Base-by-base conservation (phyloP, 257 asterid genomes). In the Plectranthus barbatus region DNA sequence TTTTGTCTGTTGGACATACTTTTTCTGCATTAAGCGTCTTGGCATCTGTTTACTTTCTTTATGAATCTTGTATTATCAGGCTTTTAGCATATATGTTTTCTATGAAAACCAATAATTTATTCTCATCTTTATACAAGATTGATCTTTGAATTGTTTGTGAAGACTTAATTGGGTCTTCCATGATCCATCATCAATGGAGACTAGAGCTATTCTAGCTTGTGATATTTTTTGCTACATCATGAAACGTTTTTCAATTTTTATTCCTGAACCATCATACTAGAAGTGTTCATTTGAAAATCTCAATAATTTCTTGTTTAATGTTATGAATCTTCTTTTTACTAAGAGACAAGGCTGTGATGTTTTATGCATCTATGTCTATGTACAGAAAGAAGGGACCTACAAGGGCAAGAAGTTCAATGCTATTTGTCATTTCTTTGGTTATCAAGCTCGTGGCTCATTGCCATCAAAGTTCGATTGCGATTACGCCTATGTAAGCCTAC, bases 391-490 rank as follows among this genome's bases (percentile, higher is more conserved):
- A 71, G 96, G 97, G 77, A 76, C 81, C 72, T 76, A 76, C 74
- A 76, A 72, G 75, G 77, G 68, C 59, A 87, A 87, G 78, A 91
- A 91, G 78, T 84, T 91, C 73, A 91, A 87, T 64, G 96, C 85
- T 29, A 87, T 91, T 10, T 91, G 97, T 75, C 96, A 87, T 80
- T 91, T 91, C 85, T 91, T 91, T 48, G 95, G 97, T 47, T 87
- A 87, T 79, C 97, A 91, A 85, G 96, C 97, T 80, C 87, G 97
- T 40, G 97, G 64, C 83, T 92, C 97, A 9, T 72, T 91, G 72
- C 97, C 97, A 20, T 91, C 97, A 47, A 91, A 91, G 67, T 91
- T 91, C 56, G 97, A 91, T 67, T 91, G 97, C 60, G 96, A 91
- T 75, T 87, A 83, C 42, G 96, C 94, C 56, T 91, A 80, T 71